These are phyloP conservation scores for Sutorius australiensis DNA, from an alignment of 768 basidiomycete genomes.

Conservation along the genomic window DNA sequence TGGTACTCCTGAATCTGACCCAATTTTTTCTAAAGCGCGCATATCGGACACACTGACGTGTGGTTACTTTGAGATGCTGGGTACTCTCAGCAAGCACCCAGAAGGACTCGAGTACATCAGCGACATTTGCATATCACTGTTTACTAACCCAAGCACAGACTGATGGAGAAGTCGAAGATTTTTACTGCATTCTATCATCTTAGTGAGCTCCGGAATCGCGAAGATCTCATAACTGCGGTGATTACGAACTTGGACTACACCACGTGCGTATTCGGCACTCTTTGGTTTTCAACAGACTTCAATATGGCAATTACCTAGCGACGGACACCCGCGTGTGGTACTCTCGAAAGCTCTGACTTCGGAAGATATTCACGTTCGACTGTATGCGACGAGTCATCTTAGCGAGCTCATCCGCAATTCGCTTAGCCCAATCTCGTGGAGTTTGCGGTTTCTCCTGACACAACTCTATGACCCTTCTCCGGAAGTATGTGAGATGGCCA, in stretches of 20 bases:
- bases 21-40: conserved; percentile 80
- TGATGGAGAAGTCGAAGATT: conserved; percentile 87
- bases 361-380: conserved; percentile 83
- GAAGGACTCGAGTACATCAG: conserved; percentile 82
- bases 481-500: conserved; percentile 88
- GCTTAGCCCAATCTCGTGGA: conserved; percentile 74
- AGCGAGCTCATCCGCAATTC: conserved; percentile 73
- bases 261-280: conserved; percentile 49
- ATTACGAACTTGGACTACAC: conserved; percentile 91
- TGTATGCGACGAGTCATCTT: conserved; percentile 85
- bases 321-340: conserved; percentile 91
- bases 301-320: conserved; percentile 44
- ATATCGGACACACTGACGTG: conserved; percentile 80
- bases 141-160: conserved; percentile 38
- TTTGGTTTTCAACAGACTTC: conserved; percentile 1
- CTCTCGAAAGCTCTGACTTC: conserved; percentile 94
- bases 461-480: conserved; percentile 92
- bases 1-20: conserved; percentile 66
- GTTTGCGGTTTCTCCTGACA: conserved; percentile 83
- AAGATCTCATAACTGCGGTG: conserved; percentile 88
- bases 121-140: not conserved
- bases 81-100: conserved; percentile 79
- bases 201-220: conserved; percentile 84
- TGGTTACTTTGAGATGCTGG: conserved; percentile 96
- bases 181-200: conserved; percentile 97